phyloP scores from a whole-genome alignment of 2,329 filamentous ascomycete genomes.

The Chaetomiaceae sp. region DNA sequence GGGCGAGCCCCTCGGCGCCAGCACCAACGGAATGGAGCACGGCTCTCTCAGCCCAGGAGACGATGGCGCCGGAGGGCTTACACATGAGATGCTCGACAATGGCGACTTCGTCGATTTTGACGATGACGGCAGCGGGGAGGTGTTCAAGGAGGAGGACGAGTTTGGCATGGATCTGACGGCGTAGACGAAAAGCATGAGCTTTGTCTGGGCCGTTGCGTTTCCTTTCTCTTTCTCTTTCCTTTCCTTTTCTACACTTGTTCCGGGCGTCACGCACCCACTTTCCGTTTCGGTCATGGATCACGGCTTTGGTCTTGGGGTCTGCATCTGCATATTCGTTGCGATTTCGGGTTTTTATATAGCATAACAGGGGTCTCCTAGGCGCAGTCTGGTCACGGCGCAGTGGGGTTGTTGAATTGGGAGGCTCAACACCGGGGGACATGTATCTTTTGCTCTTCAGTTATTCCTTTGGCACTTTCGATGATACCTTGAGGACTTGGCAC shows the following conservation, averaged over 20 bases:
- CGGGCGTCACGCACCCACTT: background rate
- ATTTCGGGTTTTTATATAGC: constrained; percentile 15
- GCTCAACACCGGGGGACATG: constrained; percentile 8
- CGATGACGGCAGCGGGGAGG: constrained; percentile 66
- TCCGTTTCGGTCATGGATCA: constrained; percentile 19
- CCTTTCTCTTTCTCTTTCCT: constrained; percentile 10
- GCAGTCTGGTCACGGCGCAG: constrained; percentile 18
- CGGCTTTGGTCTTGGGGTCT: constrained; percentile 6
- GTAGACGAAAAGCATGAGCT: constrained; percentile 8
- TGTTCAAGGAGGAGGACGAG: constrained; percentile 94
- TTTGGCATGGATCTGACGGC: constrained; percentile 73
- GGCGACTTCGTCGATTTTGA: constrained; percentile 65
- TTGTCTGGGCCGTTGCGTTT: background rate
- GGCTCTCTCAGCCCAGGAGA: constrained; percentile 52
- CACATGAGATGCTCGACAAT: constrained; percentile 46
- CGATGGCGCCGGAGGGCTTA: constrained; percentile 35
- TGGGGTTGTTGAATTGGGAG: constrained; percentile 7
- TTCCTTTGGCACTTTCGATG: constrained; percentile 12
- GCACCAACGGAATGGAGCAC: constrained; percentile 33
- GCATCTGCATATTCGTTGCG: constrained; percentile 17
- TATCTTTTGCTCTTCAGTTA: constrained; percentile 13
- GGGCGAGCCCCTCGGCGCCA: constrained; percentile 65
- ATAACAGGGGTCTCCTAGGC: constrained; percentile 22
- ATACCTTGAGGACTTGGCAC: constrained; percentile 21
- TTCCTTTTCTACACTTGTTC: constrained; percentile 16